Evolutionary conservation across 2,329 filamentous ascomycete species (phyloP).

Genomic region (Botrytis deweyae): DNA sequence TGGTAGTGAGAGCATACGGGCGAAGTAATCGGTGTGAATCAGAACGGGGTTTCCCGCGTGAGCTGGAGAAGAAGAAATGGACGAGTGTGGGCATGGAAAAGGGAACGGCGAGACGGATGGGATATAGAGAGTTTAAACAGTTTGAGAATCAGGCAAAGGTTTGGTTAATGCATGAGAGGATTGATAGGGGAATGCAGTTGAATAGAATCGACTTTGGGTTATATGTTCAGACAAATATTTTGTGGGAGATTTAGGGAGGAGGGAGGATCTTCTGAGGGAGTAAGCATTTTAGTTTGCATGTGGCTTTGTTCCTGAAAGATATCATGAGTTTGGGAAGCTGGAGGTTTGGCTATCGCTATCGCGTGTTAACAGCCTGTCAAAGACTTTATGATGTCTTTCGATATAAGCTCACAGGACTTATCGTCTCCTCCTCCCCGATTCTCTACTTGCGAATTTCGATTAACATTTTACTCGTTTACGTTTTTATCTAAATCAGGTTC

Average conservation of each 20-base stretch:
- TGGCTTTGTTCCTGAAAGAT: too few relatives aligned
- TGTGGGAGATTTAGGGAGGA: not conserved
- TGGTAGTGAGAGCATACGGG: not conserved
- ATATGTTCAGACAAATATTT: not conserved
- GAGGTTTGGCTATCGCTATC: not conserved
- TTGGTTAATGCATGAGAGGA: conserved; percentile 1
- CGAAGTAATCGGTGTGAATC: not conserved
- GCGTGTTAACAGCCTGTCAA: not conserved
- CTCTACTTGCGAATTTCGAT: not conserved
- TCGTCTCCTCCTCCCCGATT: too few relatives aligned
- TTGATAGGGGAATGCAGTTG: not conserved
- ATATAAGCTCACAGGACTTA: too few relatives aligned
- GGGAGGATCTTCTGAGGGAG: not conserved
- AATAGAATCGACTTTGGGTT: not conserved
- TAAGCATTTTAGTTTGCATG: not conserved
- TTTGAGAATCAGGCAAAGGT: not conserved
- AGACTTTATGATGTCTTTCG: not conserved
- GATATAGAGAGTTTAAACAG: not conserved
- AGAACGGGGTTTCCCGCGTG: not conserved
- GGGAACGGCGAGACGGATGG: not conserved
- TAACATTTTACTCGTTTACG: not conserved
- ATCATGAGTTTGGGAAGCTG: not conserved
- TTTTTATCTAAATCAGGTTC: not conserved
- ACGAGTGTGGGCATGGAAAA: not conserved
- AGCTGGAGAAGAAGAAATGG: not conserved